A percentile compares a stretch with the other conserved stretches of the same genome.
phyloP scores from a whole-genome alignment of 139 green algal genomes.

The Coelastrella sp. region DNA sequence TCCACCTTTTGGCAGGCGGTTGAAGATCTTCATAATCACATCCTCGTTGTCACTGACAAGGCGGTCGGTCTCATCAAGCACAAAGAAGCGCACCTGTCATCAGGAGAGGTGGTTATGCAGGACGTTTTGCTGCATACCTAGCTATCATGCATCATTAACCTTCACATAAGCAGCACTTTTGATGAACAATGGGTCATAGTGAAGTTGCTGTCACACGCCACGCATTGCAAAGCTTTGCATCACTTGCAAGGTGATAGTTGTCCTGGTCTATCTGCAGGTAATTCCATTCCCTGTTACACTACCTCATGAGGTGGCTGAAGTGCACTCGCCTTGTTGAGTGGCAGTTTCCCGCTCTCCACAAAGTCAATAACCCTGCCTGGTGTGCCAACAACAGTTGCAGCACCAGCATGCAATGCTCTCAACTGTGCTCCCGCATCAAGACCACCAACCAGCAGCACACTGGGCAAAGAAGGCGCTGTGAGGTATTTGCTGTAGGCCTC shows the following conservation, averaged over 20 bases:
- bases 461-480: conserved; percentile 52
- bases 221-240: too few relatives aligned
- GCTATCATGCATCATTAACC: too few relatives aligned
- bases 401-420: conserved; percentile 56
- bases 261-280: too few relatives aligned
- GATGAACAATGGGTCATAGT: neutral
- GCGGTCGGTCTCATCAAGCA: conserved; percentile 90
- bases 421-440: conserved; percentile 56
- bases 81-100: conserved; percentile 76
- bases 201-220: too few relatives aligned
- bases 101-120: neutral
- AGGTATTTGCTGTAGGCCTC: conserved; percentile 68
- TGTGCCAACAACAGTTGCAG: conserved; percentile 83
- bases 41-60: conserved; percentile 73
- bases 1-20: conserved; percentile 71
- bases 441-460: conserved; percentile 77
- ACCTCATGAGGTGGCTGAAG: too few relatives aligned
- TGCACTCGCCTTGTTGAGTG: conserved; percentile 57
- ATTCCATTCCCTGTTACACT: too few relatives aligned
- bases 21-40: conserved; percentile 76
- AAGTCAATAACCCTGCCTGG: conserved; percentile 81
- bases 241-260: too few relatives aligned
- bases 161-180: neutral
- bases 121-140: too few relatives aligned
- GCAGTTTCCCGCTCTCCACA: conserved; percentile 78